phyloP scores from a whole-genome alignment of 768 basidiomycete species.

The Lactifluus echinatus region DNA sequence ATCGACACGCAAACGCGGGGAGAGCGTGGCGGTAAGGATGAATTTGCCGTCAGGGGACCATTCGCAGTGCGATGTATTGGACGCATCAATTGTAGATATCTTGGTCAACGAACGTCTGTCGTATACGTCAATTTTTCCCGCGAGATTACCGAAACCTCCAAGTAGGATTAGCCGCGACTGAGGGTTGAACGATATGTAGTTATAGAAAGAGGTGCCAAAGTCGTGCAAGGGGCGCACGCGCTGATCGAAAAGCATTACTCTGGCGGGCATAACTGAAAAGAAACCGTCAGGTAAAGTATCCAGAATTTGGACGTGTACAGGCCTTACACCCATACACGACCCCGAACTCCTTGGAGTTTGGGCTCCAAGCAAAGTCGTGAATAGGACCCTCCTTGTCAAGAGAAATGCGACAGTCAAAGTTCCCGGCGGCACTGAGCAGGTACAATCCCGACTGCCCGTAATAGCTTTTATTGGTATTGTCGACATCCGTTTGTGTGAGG shows the following conservation, averaged over 20 bases:
- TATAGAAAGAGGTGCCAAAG: constrained; percentile 83
- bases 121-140: constrained; percentile 87
- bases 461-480: constrained; percentile 94
- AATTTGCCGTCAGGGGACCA: constrained; percentile 94
- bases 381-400: constrained; percentile 96
- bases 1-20: constrained; percentile 90
- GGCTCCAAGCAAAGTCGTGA: constrained; percentile 94
- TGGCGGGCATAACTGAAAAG: constrained; percentile 83
- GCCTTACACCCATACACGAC: constrained; percentile 93
- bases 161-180: constrained; percentile 83
- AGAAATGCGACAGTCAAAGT: constrained; percentile 83
- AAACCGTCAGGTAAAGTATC: background rate
- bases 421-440: constrained; percentile 83
- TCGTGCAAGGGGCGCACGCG: constrained; percentile 83
- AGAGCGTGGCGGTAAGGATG: constrained; percentile 92
- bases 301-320: background rate
- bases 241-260: constrained; percentile 85
- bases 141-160: constrained; percentile 95
- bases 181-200: constrained; percentile 91
- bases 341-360: constrained; percentile 93
- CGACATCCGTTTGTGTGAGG: constrained; percentile 92
- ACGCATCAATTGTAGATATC: constrained; percentile 71
- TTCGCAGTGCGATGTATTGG: constrained; percentile 89
- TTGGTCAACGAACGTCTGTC: constrained; percentile 83
- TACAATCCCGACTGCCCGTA: constrained; percentile 97